phyloP scores from a whole-genome alignment of 2,329 filamentous ascomycete species.

The Ramularia endophylla region DNA sequence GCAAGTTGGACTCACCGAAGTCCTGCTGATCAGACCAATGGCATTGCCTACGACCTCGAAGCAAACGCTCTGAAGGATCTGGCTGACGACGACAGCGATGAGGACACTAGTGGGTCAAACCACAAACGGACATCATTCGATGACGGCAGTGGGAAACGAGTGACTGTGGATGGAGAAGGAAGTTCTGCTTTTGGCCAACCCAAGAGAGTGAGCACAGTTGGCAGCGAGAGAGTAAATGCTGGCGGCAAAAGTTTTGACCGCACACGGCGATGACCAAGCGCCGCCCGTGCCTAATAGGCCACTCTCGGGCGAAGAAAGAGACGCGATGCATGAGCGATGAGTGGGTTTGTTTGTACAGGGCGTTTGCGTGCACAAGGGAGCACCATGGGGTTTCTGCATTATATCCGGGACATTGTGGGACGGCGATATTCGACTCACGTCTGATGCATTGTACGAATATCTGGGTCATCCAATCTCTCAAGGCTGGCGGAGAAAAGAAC shows the following conservation, averaged over 20 bases:
- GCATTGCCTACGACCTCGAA: constrained; percentile 87
- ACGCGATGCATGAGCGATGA: too few species aligned
- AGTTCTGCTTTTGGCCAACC: constrained; percentile 8
- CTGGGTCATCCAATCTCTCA: too few species aligned
- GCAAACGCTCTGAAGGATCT: constrained; percentile 65
- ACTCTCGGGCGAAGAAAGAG: too few species aligned
- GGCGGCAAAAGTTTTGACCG: constrained; percentile 22
- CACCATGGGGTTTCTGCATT: too few species aligned
- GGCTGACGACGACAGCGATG: constrained; percentile 64
- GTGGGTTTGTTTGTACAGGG: too few species aligned
- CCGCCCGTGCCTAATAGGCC: too few species aligned
- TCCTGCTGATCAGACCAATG: constrained; percentile 55
- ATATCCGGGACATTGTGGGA: too few species aligned
- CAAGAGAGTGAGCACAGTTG: constrained; percentile 10
- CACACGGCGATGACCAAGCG: constrained; percentile 8
- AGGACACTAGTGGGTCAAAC: constrained; percentile 34
- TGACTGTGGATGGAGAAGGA: constrained; percentile 12
- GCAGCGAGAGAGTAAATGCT: constrained; percentile 11
- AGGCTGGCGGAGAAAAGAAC: too few species aligned
- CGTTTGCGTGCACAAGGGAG: too few species aligned
- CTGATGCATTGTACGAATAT: too few species aligned
- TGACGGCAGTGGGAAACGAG: constrained; percentile 17
- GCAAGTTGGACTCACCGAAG: constrained; percentile 39
- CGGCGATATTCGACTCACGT: too few species aligned
- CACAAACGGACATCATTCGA: constrained; percentile 32